Base-by-base conservation (phyloP, 805 yeast species). In the Tetrapisispora phaffii region DNA sequence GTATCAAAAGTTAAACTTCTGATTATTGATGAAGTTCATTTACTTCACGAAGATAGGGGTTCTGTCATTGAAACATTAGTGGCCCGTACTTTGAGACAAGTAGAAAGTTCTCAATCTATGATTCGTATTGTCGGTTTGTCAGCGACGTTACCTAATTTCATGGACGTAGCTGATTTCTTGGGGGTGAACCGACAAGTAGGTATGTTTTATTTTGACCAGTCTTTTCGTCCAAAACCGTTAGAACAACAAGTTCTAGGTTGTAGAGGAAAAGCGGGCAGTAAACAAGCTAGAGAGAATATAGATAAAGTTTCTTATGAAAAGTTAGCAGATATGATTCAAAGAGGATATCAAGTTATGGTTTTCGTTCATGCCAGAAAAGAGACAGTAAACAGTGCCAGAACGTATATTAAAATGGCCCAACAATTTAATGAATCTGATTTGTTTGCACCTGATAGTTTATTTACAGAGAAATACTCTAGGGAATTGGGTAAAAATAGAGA, bases 1-100 rank as follows among this genome's bases (percentile, higher is more conserved):
- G 85, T 86, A 2, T 78, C 84, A 12, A 88, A 87, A 55, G 94
- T 93, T 9, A 85, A 82, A 61, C 67, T 93, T 13, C 67, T 93
- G 46, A 86, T 93, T 47, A 89, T 93, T 49, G 98, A 93, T 71
- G 98, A 93, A 66, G 97, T 93, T 0, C 98, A 93, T 72, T 70
- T 93, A 58, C 72, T 93, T 44, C 97, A 93, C 56, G 98, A 93
- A 75, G 98, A 93, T 45, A 78, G 98, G 70, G 98, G 98, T 55
- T 86, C 97, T 8, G 98, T 93, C 7, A 86, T 93, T 50, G 98
- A 93, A 63, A 88, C 97, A 0, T 69, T 89, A 43, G 96, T 89
- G 3, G 96, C 97, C 0, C 77, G 97, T 65, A 93, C 98, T 0
- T 72, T 89, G 48, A 71, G 98, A 47, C 97, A 89, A 58, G 97